These are phyloP conservation scores for Yarrowia yakushimensis DNA, from an alignment of 805 yeast species.

Conservation along the genomic window DNA sequence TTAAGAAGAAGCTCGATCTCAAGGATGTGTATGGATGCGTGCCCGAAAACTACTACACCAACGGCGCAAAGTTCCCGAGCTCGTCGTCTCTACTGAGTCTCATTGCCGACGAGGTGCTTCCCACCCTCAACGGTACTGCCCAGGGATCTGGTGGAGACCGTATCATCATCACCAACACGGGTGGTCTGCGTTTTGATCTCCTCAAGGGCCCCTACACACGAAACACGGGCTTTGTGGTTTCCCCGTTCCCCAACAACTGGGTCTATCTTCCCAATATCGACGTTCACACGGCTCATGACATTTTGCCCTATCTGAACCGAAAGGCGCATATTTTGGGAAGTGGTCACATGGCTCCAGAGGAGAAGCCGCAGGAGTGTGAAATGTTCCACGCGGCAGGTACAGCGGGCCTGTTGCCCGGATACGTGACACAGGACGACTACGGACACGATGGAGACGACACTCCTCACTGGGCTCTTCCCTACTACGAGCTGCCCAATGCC, in stretches of 20 bases:
- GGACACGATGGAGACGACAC: constrained; percentile 87
- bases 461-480: constrained; percentile 54
- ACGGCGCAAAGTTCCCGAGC: constrained; percentile 61
- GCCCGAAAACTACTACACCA: constrained; percentile 61
- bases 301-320: constrained; percentile 57
- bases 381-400: constrained; percentile 24
- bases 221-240: constrained; percentile 75
- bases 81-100: constrained; percentile 56
- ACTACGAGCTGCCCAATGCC: constrained; percentile 73
- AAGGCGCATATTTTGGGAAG: constrained; percentile 45
- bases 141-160: constrained; percentile 39
- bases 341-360: constrained; percentile 23
- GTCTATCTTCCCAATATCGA: constrained; percentile 58
- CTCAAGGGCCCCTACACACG: constrained; percentile 78
- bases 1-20: constrained; percentile 44
- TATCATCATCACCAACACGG: constrained; percentile 73
- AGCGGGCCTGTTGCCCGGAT: constrained; percentile 46
- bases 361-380: constrained; percentile 28
- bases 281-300: constrained; percentile 49
- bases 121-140: constrained; percentile 39
- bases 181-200: constrained; percentile 82
- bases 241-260: constrained; percentile 86
- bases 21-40: constrained; percentile 61
- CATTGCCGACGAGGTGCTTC: constrained; percentile 55
- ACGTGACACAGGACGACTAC: constrained; percentile 76